Base-by-base conservation (phyloP, 2,329 filamentous ascomycete genomes). In the Lizonia empirigonia region DNA sequence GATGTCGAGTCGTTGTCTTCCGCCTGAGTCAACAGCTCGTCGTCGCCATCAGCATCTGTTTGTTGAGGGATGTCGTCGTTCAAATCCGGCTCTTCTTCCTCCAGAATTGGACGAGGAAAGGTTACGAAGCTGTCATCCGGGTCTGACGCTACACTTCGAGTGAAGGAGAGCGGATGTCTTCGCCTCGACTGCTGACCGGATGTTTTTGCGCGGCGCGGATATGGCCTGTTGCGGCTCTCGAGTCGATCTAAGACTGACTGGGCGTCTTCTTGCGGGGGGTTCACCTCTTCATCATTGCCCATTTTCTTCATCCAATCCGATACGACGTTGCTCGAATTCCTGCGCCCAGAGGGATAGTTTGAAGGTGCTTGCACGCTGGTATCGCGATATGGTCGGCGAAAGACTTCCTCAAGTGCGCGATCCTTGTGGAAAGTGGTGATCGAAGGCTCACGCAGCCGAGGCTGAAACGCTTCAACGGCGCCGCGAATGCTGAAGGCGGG, bases 351-450 rank as follows among this genome's bases (percentile, higher is more conserved):
- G 8, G 69, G 69, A 56, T 74, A 71, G 47, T 72, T 60, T 1
- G 71, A 68, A 4, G 62, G 55, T 8, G 58, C 58, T 37, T 63
- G 63, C 7, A 64, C 56, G 33, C 82, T 81, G 40, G 84, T 78
- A 53, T 87, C 86, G 36, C 69, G 71, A 22, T 89, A 90, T 0
- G 85, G 84, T 15, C 76, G 67, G 16, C 90, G 83, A 70, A 97
- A 97, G 0, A 97, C 91, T 67, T 97, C 92, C 59, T 96, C 93
- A 18, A 97, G 77, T 7, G 91, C 92, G 44, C 86, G 86, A 62
- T 97, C 92, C 67, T 97, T 96, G 63, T 93, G 89, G 64, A 88
- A 93, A 1, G 91, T 94, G 27, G 89, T 86, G 44, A 96, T 85
- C 0, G 92, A 97, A 53, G 92, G 91, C 69, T 96, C 91, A 35